Conservation (phyloP, 2,329 filamentous ascomycete genomes). For the Hysterium pulicare region DNA sequence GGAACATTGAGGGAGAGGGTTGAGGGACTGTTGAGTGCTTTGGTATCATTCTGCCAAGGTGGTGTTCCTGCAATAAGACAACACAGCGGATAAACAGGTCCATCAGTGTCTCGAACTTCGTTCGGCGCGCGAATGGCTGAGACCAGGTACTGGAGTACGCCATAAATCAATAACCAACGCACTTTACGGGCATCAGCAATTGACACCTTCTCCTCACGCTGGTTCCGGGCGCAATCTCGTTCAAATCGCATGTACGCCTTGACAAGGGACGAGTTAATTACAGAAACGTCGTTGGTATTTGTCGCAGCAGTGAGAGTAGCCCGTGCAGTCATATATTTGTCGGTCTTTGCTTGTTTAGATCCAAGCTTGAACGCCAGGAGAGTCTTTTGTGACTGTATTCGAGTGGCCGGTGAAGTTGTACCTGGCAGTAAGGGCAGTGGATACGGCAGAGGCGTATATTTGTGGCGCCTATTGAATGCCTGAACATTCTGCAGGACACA, state of each 20-base stretch:
- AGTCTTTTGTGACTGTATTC: constrained; percentile 30
- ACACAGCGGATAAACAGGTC: constrained; percentile 59
- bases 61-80: constrained; percentile 42
- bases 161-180: constrained; percentile 74
- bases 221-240: constrained; percentile 52
- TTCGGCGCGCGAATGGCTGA: constrained; percentile 60
- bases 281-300: constrained; percentile 38
- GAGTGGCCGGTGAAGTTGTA: constrained; percentile 24
- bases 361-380: constrained; percentile 35
- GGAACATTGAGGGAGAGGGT: constrained; percentile 11
- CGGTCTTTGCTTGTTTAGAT: constrained; percentile 41
- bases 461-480: constrained; percentile 62
- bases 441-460: constrained; percentile 59
- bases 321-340: constrained; percentile 50
- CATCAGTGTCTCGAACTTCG: constrained; percentile 58
- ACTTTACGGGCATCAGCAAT: constrained; percentile 70
- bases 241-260: constrained; percentile 69
- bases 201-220: constrained; percentile 55
- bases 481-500: constrained; percentile 67
- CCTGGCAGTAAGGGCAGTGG: constrained; percentile 65
- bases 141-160: constrained; percentile 67
- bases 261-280: constrained; percentile 54
- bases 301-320: constrained; percentile 52
- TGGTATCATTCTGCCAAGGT: constrained; percentile 31
- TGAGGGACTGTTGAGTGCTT: constrained; percentile 12